Percentiles rank a stretch among this genome's conserved stretches.
Conservation (phyloP, 345 rosid genomes). For the Salix arbutifolia region DNA sequence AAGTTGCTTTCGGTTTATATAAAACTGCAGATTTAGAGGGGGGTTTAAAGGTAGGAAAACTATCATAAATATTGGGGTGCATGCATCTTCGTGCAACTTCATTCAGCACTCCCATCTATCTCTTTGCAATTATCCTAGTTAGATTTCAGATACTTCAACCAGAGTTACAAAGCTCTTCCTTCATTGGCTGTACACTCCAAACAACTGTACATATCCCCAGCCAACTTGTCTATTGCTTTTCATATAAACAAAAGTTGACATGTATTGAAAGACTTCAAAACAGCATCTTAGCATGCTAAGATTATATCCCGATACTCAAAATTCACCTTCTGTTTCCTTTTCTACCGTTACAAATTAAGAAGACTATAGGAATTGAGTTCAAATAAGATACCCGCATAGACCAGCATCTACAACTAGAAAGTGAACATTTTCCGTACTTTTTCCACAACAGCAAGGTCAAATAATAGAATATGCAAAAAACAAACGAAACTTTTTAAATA, state of each 20-base stretch:
- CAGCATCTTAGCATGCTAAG: neutral
- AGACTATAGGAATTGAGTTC: neutral
- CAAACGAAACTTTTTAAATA: neutral
- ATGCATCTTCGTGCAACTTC: neutral
- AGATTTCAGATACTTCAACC: neutral
- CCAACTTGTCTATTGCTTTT: neutral
- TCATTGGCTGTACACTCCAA: neutral
- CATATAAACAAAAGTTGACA: neutral
- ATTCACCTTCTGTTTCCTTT: neutral
- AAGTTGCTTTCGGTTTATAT: neutral
- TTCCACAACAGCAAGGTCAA: neutral
- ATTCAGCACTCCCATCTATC: neutral
- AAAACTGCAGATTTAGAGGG: no score
- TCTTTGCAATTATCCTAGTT: neutral
- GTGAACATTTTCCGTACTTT: neutral
- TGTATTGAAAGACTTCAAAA: neutral
- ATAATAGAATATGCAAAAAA: neutral
- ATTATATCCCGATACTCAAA: neutral
- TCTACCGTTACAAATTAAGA: neutral
- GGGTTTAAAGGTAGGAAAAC: no score
- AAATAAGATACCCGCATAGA: neutral
- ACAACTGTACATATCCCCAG: neutral
- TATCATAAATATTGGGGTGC: no score
- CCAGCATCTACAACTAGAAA: neutral
- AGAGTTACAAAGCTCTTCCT: neutral